A percentile compares a stretch with the other conserved stretches of the same genome.
Evolutionary conservation across 148 eudicot species (phyloP).

Genomic region (Euryodendron excelsum): DNA sequence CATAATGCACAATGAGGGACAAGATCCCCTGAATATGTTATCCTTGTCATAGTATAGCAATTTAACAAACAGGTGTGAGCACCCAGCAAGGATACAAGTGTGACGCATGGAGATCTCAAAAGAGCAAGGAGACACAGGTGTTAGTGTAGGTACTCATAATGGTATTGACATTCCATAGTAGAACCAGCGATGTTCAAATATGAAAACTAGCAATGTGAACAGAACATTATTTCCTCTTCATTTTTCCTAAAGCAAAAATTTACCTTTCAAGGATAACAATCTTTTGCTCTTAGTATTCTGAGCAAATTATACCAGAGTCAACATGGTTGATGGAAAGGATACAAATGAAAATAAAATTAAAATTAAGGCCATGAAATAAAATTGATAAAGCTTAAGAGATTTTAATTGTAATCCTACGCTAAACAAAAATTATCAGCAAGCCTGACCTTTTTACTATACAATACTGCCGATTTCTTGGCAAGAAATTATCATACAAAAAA

Average conservation of each 20-base stretch:
- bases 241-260: background rate
- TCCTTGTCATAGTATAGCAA: background rate
- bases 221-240: background rate
- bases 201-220: background rate
- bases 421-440: background rate
- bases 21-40: background rate
- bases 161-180: background rate
- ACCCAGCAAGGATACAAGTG: background rate
- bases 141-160: background rate
- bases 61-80: background rate
- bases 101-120: background rate
- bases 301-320: background rate
- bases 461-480: background rate
- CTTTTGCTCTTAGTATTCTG: background rate
- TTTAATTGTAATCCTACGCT: background rate
- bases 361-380: background rate
- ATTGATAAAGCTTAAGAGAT: background rate
- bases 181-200: background rate
- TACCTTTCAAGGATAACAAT: background rate
- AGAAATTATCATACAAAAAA: constrained; percentile 5
- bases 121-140: background rate
- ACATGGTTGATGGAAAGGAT: background rate
- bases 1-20: background rate
- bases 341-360: background rate
- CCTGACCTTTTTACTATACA: background rate